Evolutionary conservation across 148 eudicot species (phyloP).

Genomic region (Rhododendron molle): DNA sequence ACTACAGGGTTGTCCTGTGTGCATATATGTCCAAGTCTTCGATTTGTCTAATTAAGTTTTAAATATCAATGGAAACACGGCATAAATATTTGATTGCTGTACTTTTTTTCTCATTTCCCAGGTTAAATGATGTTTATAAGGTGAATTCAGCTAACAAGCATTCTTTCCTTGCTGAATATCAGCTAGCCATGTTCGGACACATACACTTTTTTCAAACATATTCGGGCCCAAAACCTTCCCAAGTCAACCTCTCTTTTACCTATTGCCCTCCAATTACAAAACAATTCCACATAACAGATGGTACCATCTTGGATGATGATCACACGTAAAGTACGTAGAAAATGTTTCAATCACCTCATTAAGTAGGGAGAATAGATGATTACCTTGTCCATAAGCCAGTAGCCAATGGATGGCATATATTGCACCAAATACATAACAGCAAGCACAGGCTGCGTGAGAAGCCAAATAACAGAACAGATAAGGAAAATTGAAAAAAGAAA

Average conservation of each 20-base stretch:
- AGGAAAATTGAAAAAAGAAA: neutral
- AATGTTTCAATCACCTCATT: neutral
- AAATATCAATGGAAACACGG: neutral
- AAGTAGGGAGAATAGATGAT: neutral
- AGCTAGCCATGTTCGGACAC: neutral
- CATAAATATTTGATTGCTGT: neutral
- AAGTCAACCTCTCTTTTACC: neutral
- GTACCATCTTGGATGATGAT: neutral
- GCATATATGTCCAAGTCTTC: neutral
- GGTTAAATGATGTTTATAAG: neutral
- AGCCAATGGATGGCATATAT: conserved; percentile 82
- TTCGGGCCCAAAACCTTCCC: neutral
- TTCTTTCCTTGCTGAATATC: neutral
- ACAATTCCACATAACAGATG: neutral
- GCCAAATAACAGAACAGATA: conserved; percentile 4
- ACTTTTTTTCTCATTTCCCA: neutral
- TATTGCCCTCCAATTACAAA: neutral
- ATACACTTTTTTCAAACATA: neutral
- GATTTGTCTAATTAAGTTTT: neutral
- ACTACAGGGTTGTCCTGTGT: neutral
- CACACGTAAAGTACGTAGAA: neutral
- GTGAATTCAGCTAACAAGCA: neutral
- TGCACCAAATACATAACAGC: conserved; percentile 93
- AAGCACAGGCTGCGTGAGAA: conserved; percentile 75
- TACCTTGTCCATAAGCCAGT: conserved; percentile 98